Evolutionary conservation across 805 yeast genomes (phyloP), one percentile per base, ranked within the genome.

Genomic region (Candida quercuum): DNA sequence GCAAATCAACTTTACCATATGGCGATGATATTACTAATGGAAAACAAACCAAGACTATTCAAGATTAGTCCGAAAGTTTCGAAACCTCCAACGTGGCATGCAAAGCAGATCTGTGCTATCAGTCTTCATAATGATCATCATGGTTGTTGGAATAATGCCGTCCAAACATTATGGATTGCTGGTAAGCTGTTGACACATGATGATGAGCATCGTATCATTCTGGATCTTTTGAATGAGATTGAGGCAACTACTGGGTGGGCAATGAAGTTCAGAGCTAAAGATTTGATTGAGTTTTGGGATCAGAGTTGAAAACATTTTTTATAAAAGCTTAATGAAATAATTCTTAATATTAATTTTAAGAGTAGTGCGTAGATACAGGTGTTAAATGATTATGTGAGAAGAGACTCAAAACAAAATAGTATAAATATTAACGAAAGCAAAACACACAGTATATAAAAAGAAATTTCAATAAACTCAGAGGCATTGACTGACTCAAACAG

Each of bases 1-100:
- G 57, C 64, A 4, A 64, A 63, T 41, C 69, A 64, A 37, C 33
- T 65, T 30, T 64, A 54, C 39, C 71, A 65, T 36, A 63, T 58
- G 64, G 59, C 64, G 4, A 52, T 60, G 32, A 66, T 66, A 10
- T 33, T 66, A 15, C 40, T 66, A 48, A 52, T 60, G 40, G 69
- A 64, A 33, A 63, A 64, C 36, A 66, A 64, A 40, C 71, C 71
- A 17, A 50, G 69, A 28, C 41, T 49, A 4, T 53, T 45, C 42
- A 64, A 63, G 42, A 44, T 63, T 2, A 41, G 44, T 7, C 43
- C 45, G 11, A 41, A 41, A 32, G 14, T 28, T 6, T 41, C 22
- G 22, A 50, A 47, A 27, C 47, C 53, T 3, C 45, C 48, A 27
- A 45, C 52, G 5, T 51, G 53, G 53, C 50, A 51, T 35, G 56